Evolutionary conservation across 768 basidiomycete genomes (phyloP).

Genomic region (Rubroboletus satanas): DNA sequence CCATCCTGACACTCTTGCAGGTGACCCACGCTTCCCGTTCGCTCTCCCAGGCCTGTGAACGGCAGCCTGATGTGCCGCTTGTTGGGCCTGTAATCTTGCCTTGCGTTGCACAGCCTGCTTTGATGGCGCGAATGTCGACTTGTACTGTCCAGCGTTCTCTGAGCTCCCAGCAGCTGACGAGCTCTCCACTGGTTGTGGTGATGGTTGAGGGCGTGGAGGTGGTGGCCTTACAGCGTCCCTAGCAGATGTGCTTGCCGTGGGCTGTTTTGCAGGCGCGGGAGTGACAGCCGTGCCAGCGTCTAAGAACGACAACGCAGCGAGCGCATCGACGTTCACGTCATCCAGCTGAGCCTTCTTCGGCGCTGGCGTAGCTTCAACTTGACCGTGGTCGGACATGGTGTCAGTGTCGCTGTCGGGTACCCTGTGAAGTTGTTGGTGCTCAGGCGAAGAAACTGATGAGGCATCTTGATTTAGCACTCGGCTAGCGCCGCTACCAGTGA

Average conservation of each 20-base stretch:
- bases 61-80: conserved; percentile 77
- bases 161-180: conserved; percentile 16
- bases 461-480: conserved; percentile 36
- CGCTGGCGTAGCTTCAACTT: conserved; percentile 1
- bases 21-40: conserved; percentile 38
- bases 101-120: conserved; percentile 81
- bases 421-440: conserved; percentile 27
- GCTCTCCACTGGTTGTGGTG: conserved; percentile 37
- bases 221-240: conserved; percentile 12
- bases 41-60: conserved; percentile 68
- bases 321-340: conserved; percentile 62
- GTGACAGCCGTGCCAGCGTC: conserved; percentile 36
- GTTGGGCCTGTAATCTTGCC: conserved; percentile 78
- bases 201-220: conserved; percentile 25
- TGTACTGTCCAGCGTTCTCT: conserved; percentile 45
- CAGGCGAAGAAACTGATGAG: conserved; percentile 38
- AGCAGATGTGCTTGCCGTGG: background rate
- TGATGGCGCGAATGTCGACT: conserved; percentile 86
- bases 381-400: conserved; percentile 31
- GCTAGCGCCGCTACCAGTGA: conserved; percentile 30
- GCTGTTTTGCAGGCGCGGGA: conserved; percentile 16
- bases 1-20: conserved; percentile 44
- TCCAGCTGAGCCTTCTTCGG: conserved; percentile 31
- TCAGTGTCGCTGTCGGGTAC: conserved; percentile 28
- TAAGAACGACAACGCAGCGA: conserved; percentile 77